Evolutionary conservation across 2,329 filamentous ascomycete species (phyloP).

Genomic region (Xylaria sp.): DNA sequence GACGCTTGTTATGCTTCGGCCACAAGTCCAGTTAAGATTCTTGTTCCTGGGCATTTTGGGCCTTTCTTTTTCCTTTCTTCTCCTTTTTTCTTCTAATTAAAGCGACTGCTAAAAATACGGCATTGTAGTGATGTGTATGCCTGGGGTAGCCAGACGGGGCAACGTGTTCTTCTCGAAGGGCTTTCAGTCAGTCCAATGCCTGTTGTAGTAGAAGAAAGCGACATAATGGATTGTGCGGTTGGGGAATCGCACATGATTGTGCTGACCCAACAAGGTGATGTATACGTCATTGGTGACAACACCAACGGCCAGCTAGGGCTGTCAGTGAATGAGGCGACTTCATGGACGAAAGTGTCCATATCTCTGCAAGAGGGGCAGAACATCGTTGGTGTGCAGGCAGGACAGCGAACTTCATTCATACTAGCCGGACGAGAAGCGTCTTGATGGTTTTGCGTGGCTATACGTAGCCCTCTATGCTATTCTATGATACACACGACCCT

Average conservation of each 20-base stretch:
- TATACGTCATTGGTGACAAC: constrained; percentile 62
- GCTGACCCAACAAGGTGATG: constrained; percentile 49
- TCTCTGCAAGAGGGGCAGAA: constrained; percentile 29
- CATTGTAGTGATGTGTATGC: constrained; percentile 53
- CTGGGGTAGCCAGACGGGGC: constrained; percentile 56
- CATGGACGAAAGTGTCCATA: constrained; percentile 44
- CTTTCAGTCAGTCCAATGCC: constrained; percentile 45
- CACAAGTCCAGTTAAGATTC: neutral
- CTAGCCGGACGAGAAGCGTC: constrained; percentile 37
- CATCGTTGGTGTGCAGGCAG: constrained; percentile 50
- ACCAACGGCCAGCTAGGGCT: constrained; percentile 62
- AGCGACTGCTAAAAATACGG: neutral
- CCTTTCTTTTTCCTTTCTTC: too few species aligned
- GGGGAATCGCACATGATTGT: constrained; percentile 63
- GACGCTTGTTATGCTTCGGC: neutral
- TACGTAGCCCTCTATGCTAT: constrained; percentile 46
- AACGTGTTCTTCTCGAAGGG: constrained; percentile 36
- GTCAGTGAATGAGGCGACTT: constrained; percentile 23
- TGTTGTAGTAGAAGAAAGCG: constrained; percentile 49
- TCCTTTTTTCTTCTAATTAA: neutral
- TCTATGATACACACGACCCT: constrained; percentile 51
- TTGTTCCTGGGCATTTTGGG: too few species aligned
- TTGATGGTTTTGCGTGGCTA: constrained; percentile 36
- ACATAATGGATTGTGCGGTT: constrained; percentile 60
- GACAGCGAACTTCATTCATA: constrained; percentile 54